Percentiles rank a stretch among this genome's conserved stretches.
Conservation (phyloP, 2,329 filamentous ascomycete species). For the Aureobasidium sp. region DNA sequence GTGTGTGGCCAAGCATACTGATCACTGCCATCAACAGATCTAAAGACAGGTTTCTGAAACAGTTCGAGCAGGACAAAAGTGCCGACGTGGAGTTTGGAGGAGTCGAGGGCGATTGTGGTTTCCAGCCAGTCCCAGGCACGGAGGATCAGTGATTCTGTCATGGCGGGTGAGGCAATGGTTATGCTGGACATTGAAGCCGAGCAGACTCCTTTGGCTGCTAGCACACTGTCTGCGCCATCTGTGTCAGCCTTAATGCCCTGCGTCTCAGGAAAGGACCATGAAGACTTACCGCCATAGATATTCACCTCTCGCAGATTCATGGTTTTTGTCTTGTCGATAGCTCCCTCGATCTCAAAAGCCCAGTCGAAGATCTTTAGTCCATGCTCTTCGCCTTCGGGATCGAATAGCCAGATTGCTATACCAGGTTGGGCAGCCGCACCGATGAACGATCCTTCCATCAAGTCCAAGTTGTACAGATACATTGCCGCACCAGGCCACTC, state of each 20-base stretch:
- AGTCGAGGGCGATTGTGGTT: not conserved
- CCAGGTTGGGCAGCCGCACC: not conserved
- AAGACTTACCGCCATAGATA: not conserved
- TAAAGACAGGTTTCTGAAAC: not conserved
- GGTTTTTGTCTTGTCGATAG: not conserved
- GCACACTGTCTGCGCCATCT: not conserved
- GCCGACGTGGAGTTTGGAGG: not conserved
- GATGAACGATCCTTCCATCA: not conserved
- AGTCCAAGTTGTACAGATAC: not conserved
- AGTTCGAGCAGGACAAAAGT: not conserved
- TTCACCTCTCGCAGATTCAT: not conserved
- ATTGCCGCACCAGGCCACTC: not conserved
- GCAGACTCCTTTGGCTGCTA: not conserved
- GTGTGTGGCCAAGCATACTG: slow-evolving; percentile 8
- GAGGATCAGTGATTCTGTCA: not conserved
- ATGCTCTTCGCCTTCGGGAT: not conserved
- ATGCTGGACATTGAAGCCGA: not conserved
- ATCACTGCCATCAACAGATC: not conserved
- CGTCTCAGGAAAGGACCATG: not conserved
- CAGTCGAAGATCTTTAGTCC: not conserved
- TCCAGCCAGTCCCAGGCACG: slow-evolving; percentile 9
- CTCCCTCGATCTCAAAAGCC: slow-evolving; percentile 1
- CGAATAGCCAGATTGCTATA: not conserved
- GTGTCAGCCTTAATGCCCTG: not conserved
- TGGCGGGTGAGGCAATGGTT: not conserved